Base-by-base conservation (phyloP, 495 filamentous ascomycete genomes). In the Neurospora sublineolata region DNA sequence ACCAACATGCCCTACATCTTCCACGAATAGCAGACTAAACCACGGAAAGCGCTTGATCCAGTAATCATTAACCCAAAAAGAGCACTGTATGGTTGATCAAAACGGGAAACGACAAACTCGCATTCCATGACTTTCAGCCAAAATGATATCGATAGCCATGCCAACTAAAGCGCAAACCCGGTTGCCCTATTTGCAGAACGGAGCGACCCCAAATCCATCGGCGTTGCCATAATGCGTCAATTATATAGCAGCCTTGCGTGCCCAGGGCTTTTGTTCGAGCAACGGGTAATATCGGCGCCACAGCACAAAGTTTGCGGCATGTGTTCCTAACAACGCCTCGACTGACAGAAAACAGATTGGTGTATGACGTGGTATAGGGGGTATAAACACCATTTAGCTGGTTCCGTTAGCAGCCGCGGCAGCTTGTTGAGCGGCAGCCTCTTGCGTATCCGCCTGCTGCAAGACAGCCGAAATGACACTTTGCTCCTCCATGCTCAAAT, bases 401-500 rank as follows among this genome's bases (percentile, higher is more conserved):
- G 79, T 52, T 38, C 75, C 76, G 68, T 77, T 77, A 44, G 72
- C 69, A 4, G 73, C 73, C 7, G 76, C 58, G n/a, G 71, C 68
- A 14, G 76, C 73, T 37, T 77, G 77, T 64, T 75, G 70, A 68
- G 78, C 78, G 40, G 83, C 80, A 68, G 80, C 79, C 46, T 81
- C 83, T 67, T 83, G 78, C 7, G 77, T 77, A 37, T 96, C 92
- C 18, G 94, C 94, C 80, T 93, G 89, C 73, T 93, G 88, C 75
- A 94, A 87, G 41, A 94, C 94, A 37, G 84, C 86, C 77, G 94
- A 89, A 70, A 99, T 86, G 70, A 97, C 83, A 72, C 86, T 86
- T 80, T 96, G 92, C 76, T 99, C 94, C 18, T 95, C 92, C 9
- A 87, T 83, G 40, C 86, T 89, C 23, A 99, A 88, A 69, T 91